phyloP scores from a whole-genome alignment of 768 basidiomycete species.

The Daedaleopsis sinensis region DNA sequence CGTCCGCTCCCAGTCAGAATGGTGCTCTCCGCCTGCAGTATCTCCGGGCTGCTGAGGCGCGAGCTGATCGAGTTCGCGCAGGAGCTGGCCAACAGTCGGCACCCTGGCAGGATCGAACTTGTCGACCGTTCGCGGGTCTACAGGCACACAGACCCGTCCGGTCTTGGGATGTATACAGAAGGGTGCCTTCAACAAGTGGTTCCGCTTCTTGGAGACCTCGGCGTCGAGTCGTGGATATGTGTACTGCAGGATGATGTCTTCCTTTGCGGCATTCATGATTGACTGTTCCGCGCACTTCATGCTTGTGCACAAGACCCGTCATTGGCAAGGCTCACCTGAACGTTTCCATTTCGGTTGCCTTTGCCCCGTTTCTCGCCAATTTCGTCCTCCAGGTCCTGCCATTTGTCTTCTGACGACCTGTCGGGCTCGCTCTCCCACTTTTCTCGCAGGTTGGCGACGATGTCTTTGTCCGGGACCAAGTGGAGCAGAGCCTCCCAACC shows the following conservation, averaged over 20 bases:
- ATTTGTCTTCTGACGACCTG: conserved; percentile 69
- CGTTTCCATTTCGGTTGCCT: neutral
- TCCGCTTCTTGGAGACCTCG: conserved; percentile 96
- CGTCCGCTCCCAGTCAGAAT: conserved; percentile 83
- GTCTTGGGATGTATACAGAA: conserved; percentile 98
- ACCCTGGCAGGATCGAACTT: conserved; percentile 84
- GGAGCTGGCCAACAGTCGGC: conserved; percentile 84
- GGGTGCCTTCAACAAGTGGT: conserved; percentile 96
- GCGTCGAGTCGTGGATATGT: conserved; percentile 96
- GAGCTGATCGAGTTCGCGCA: conserved; percentile 70
- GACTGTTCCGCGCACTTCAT: conserved; percentile 23
- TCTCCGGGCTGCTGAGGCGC: neutral
- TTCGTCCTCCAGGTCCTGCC: conserved; percentile 60
- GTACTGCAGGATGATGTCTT: conserved; percentile 91
- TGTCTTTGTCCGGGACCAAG: conserved; percentile 67
- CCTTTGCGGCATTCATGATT: conserved; percentile 54
- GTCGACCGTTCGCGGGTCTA: conserved; percentile 76
- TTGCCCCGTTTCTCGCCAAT: conserved; percentile 20
- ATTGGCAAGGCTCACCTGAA: neutral
- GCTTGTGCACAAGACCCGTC: neutral
- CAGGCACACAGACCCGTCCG: conserved; percentile 91
- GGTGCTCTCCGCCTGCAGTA: conserved; percentile 24
- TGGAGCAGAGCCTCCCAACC: conserved; percentile 77
- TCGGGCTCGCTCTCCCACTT: conserved; percentile 61
- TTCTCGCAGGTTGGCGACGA: conserved; percentile 49